Evolutionary conservation across 2,329 filamentous ascomycete species (phyloP), one percentile per base, ranked within the genome.

Genomic region (Ceratocystis eucalypticola): DNA sequence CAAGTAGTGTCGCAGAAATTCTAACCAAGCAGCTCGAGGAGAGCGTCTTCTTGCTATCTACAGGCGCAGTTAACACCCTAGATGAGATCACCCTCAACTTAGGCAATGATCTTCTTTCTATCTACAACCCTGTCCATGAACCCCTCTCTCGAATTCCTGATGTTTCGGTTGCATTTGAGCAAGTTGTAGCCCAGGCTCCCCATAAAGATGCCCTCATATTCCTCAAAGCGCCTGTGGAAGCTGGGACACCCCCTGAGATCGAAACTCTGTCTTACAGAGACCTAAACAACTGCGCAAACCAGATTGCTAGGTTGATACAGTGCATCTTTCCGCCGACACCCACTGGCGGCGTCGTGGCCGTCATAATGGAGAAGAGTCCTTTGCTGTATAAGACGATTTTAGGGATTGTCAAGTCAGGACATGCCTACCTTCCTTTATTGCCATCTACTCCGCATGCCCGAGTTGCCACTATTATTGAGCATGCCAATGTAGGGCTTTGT

Each of bases 371-470:
- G 25, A 95, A 94, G 72, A 92, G 87, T 0, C 74, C 84, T 0
- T 74, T 84, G 30, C 76, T 95, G 0, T 96, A 96, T 71, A 79
- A 86, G 33, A 80, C 85, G 0, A 89, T 96, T 30, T 77, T 96
- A 37, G 91, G 84, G 1, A 81, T 87, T 25, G 74, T 90, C 41
- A 95, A 95, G 71, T 77, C 84, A 4, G 89, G 90, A 7, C 86
- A 85, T 71, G 89, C 86, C 6, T 94, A 95, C 71, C 76, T 96
- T n/a, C 90, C 91, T 0, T 78, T 96, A 3, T 80, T 89, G 0
- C 88, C 89, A 0, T 84, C 82, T n/a, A 88, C 86, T 0, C 89
- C 91, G 0, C 25, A 72, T 0, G 80, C 84, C 8, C 80, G 89
- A 63, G 77, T 88, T 0, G 73, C 77, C 2, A 77, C 80, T 2